Evolutionary conservation across 78 protist genomes (phyloP).

Genomic region (Dictyostelium capitatum): DNA sequence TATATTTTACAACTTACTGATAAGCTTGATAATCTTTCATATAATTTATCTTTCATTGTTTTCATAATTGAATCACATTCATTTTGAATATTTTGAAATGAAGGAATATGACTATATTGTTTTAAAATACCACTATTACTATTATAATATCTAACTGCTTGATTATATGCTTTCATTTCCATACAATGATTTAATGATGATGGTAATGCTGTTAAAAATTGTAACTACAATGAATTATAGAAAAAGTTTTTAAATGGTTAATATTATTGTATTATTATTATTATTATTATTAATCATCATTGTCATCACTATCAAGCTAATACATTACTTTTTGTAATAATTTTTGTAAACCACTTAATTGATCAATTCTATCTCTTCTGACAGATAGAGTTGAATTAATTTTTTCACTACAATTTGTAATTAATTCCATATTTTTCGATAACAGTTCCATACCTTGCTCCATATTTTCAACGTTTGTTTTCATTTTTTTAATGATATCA

Average conservation of each 20-base stretch:
- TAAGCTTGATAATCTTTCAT: constrained; percentile 35
- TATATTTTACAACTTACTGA: constrained; percentile 16
- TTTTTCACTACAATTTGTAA: constrained; percentile 55
- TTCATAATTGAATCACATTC: constrained; percentile 78
- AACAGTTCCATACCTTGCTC: constrained; percentile 89
- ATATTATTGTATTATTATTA: background rate
- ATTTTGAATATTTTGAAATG: constrained; percentile 86
- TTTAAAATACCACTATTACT: constrained; percentile 84
- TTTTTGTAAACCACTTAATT: constrained; percentile 85
- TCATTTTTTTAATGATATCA: constrained; percentile 95
- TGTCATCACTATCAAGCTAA: too few species aligned
- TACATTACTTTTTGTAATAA: constrained; percentile 63
- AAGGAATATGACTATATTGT: constrained; percentile 91
- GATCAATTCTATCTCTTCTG: constrained; percentile 79
- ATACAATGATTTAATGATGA: constrained; percentile 85
- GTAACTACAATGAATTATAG: constrained; percentile 55
- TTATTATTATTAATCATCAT: too few species aligned
- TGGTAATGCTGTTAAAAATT: constrained; percentile 95
- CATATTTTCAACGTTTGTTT: constrained; percentile 92
- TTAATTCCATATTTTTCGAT: constrained; percentile 81
- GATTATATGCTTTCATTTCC: constrained; percentile 82
- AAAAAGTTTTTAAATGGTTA: background rate
- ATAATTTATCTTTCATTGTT: constrained; percentile 47
- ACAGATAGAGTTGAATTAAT: constrained; percentile 87
- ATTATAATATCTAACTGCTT: constrained; percentile 89